These are phyloP conservation scores for Terfezia claveryi DNA, from an alignment of 495 filamentous ascomycete species.

Conservation along the genomic window DNA sequence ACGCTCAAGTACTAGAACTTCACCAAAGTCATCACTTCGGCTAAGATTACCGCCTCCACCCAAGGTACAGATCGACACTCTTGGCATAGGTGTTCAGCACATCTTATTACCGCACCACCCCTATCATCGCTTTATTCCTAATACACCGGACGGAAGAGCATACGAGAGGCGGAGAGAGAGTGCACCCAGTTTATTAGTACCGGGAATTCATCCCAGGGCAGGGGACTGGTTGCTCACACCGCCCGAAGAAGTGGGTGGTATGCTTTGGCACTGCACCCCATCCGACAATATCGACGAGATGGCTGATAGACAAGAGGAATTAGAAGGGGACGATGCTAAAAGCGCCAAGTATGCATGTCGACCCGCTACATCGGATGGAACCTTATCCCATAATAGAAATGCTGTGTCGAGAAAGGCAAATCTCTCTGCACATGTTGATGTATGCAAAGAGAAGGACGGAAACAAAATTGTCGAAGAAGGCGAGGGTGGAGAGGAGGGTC, in stretches of 20 bases:
- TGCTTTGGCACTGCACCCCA: constrained; percentile 15
- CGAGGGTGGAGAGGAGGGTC: constrained; percentile 9
- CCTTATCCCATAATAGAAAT: not conserved
- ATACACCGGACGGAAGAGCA: constrained; percentile 8
- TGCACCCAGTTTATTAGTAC: constrained; percentile 14
- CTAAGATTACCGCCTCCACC: constrained; percentile 12
- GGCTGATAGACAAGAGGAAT: not conserved
- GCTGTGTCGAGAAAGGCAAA: no score
- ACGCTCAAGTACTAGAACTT: constrained; percentile 1
- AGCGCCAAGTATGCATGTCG: not conserved
- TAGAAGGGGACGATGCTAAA: not conserved
- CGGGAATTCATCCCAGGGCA: constrained; percentile 15
- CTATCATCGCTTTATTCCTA: constrained; percentile 9
- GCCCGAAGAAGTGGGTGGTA: constrained; percentile 19
- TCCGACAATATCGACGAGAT: constrained; percentile 6
- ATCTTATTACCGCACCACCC: not conserved
- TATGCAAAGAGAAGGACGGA: constrained; percentile 2
- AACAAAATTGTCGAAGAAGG: constrained; percentile 6
- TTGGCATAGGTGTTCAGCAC: not conserved
- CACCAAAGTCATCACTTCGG: constrained; percentile 12
- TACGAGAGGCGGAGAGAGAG: constrained; percentile 11
- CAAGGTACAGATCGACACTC: not conserved
- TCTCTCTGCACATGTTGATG: no score
- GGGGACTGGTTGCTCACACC: constrained; percentile 19
- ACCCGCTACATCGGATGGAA: not conserved